Percentiles rank a stretch among this genome's conserved stretches.
These are phyloP conservation scores for Aciculoconidium aculeatum DNA, from an alignment of 805 yeast species.

Conservation along the genomic window DNA sequence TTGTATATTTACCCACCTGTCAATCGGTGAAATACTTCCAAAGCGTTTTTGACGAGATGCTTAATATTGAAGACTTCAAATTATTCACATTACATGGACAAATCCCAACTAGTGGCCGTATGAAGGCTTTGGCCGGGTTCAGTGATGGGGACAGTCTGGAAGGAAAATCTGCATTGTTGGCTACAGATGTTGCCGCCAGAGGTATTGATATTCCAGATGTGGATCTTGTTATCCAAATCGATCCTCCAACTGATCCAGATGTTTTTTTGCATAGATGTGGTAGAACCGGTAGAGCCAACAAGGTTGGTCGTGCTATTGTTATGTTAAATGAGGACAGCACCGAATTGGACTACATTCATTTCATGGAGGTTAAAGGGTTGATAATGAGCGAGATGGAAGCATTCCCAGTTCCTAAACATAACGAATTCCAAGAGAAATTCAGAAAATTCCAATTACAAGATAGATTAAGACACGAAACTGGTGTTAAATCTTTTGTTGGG, in stretches of 20 bases:
- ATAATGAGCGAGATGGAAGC: conserved; percentile 37
- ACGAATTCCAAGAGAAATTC: conserved; percentile 18
- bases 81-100: conserved; percentile 88
- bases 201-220: conserved; percentile 95
- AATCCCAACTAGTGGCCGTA: conserved; percentile 70
- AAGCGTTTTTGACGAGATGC: conserved; percentile 42
- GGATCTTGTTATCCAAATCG: conserved; percentile 87
- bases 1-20: conserved; percentile 92
- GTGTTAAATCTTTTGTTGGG: conserved; percentile 75
- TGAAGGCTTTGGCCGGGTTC: conserved; percentile 64
- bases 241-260: conserved; percentile 92
- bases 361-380: conserved; percentile 66
- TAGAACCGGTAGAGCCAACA: conserved; percentile 90
- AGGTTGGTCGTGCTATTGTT: conserved; percentile 71
- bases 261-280: conserved; percentile 92
- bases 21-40: conserved; percentile 75
- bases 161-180: conserved; percentile 59
- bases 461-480: conserved; percentile 75
- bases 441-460: conserved; percentile 62
- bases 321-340: conserved; percentile 63
- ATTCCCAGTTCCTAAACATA: conserved; percentile 19
- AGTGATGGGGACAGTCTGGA: conserved; percentile 35
- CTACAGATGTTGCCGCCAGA: conserved; percentile 98
- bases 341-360: conserved; percentile 77
- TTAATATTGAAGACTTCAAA: conserved; percentile 26